A percentile compares a stretch with the other conserved stretches of the same genome.
These are phyloP conservation scores for Zoysia pacifica DNA, from an alignment of 176 grass and related monocot species.

Conservation along the genomic window DNA sequence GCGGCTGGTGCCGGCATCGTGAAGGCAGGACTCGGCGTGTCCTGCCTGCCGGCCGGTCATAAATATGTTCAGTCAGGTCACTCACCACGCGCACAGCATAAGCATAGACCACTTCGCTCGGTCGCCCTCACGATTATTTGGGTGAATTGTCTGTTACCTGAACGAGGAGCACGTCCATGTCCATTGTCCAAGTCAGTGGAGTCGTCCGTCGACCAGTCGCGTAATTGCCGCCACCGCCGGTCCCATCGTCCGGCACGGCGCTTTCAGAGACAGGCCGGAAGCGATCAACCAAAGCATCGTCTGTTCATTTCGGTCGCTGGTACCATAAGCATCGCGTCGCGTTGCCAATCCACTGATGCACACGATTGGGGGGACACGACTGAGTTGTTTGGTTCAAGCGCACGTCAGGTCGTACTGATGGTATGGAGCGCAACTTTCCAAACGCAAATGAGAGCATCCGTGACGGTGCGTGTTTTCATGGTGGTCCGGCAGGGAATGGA, in stretches of 20 bases:
- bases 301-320: constrained; percentile 12
- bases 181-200: background rate
- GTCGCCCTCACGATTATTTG: background rate
- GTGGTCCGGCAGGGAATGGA: background rate
- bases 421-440: too few relatives aligned
- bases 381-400: constrained; percentile 4
- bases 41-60: background rate
- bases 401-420: too few relatives aligned
- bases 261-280: background rate
- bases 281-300: background rate
- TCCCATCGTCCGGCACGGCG: background rate
- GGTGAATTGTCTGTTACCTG: background rate
- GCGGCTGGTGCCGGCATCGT: constrained; percentile 25
- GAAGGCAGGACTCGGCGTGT: constrained; percentile 25
- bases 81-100: background rate
- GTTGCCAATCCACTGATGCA: background rate
- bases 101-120: constrained; percentile 7
- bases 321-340: background rate
- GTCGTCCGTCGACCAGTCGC: background rate
- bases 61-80: background rate
- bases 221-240: background rate
- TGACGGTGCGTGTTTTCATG: too few relatives aligned
- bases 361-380: background rate
- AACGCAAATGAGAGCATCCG: too few relatives aligned
- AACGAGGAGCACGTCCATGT: background rate